Conservation (phyloP, 2,329 filamentous ascomycete species). For the Paecilomyces variotii region DNA sequence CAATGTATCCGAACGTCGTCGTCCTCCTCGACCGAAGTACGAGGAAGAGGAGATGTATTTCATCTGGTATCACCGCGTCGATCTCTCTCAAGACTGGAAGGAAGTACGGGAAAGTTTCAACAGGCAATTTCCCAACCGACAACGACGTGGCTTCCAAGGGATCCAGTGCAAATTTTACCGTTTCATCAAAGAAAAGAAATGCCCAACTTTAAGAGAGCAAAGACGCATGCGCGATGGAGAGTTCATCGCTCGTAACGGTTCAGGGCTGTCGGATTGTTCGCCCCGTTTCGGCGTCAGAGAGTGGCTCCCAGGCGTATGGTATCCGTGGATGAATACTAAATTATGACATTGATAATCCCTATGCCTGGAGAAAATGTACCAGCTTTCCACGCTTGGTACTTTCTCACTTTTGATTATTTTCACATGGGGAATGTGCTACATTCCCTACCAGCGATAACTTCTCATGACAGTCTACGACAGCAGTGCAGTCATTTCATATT, state of each 20-base stretch:
- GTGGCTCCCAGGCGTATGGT: slow-evolving; percentile 30
- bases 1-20: slow-evolving; percentile 27
- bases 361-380: slow-evolving; percentile 2
- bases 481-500: slow-evolving; percentile 9
- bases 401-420: neutral
- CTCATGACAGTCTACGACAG: slow-evolving; percentile 3
- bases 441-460: slow-evolving; percentile 3
- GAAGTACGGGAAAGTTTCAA: slow-evolving; percentile 38
- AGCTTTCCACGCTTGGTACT: neutral
- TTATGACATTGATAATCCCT: slow-evolving; percentile 15
- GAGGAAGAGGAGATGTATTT: slow-evolving; percentile 41
- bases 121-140: slow-evolving; percentile 33
- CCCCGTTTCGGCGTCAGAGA: slow-evolving; percentile 34
- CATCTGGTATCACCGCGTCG: slow-evolving; percentile 43
- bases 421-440: neutral
- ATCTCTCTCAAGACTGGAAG: slow-evolving; percentile 40
- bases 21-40: slow-evolving; percentile 39
- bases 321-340: slow-evolving; percentile 35
- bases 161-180: slow-evolving; percentile 46
- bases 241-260: slow-evolving; percentile 24
- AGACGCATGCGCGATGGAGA: slow-evolving; percentile 32
- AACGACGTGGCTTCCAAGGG: slow-evolving; percentile 35
- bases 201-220: slow-evolving; percentile 38
- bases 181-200: slow-evolving; percentile 38
- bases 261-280: slow-evolving; percentile 16